Conservation (phyloP, 352 stramenopile genomes). For the Globisporangium spiculum region DNA sequence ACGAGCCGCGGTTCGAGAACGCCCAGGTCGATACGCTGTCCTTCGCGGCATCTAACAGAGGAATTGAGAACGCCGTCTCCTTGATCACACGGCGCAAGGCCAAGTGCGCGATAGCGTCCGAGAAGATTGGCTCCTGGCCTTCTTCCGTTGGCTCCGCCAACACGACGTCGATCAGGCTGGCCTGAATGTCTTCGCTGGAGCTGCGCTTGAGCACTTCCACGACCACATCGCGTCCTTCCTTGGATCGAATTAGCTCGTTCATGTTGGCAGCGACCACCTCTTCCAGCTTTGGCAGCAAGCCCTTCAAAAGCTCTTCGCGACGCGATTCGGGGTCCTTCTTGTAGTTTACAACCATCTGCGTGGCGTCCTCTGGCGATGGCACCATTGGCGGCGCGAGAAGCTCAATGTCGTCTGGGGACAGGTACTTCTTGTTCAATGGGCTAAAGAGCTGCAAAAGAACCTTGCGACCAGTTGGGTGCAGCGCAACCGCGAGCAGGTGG, state of each 20-base stretch:
- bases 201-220: constrained; percentile 77
- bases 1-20: constrained; percentile 73
- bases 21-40: constrained; percentile 52
- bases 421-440: constrained; percentile 81
- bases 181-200: constrained; percentile 42
- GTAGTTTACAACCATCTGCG: constrained; percentile 75
- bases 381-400: constrained; percentile 76
- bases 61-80: constrained; percentile 52
- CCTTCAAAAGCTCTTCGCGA: constrained; percentile 75
- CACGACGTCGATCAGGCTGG: constrained; percentile 44
- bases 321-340: constrained; percentile 82
- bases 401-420: constrained; percentile 72
- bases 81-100: constrained; percentile 75
- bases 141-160: constrained; percentile 35
- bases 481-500: constrained; percentile 62
- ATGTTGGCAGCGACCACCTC: constrained; percentile 68
- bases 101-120: constrained; percentile 71
- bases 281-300: constrained; percentile 77
- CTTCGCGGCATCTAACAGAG: constrained; percentile 52
- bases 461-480: constrained; percentile 76
- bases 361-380: constrained; percentile 58
- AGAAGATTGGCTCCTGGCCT: constrained; percentile 55
- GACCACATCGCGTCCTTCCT: constrained; percentile 76
- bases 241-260: constrained; percentile 67
- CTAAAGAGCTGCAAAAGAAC: constrained; percentile 77